phyloP scores from a whole-genome alignment of 257 asterid genomes.

The Misopates orontium region DNA sequence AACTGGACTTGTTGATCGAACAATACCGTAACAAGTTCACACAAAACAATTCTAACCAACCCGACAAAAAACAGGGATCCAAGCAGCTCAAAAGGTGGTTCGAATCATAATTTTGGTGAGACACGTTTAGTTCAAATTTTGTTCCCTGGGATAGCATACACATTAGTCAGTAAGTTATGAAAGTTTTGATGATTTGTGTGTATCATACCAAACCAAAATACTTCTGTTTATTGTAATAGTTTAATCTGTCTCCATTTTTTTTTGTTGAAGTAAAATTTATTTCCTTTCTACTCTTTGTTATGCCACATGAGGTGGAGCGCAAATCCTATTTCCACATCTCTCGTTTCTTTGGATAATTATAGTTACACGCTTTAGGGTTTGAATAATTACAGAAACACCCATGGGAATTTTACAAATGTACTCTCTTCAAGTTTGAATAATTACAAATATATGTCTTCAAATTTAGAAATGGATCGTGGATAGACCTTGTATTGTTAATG shows the following conservation, averaged over 20 bases:
- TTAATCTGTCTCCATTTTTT: neutral
- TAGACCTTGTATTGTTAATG: too few relatives aligned
- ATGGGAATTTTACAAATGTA: too few relatives aligned
- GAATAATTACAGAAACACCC: too few relatives aligned
- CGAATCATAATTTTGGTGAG: constrained; percentile 41
- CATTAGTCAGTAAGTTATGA: neutral
- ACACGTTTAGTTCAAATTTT: neutral
- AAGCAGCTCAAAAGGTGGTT: constrained; percentile 87
- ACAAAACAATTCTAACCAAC: constrained; percentile 35
- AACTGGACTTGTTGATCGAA: constrained; percentile 73
- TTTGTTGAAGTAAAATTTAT: neutral
- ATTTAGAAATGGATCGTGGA: too few relatives aligned
- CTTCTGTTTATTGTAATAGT: too few relatives aligned
- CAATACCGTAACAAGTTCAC: constrained; percentile 72
- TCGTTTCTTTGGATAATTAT: too few relatives aligned
- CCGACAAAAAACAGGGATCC: constrained; percentile 52
- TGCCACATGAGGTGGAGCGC: too few relatives aligned
- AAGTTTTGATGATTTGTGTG: constrained; percentile 17
- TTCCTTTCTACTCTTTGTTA: neutral
- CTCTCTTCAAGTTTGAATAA: too few relatives aligned
- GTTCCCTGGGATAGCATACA: neutral
- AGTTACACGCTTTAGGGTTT: too few relatives aligned
- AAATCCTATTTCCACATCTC: too few relatives aligned
- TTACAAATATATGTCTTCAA: too few relatives aligned
- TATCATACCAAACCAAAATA: too few relatives aligned